Evolutionary conservation across 306 rosid genomes (phyloP).

Genomic region (Ormosia semicastrata): DNA sequence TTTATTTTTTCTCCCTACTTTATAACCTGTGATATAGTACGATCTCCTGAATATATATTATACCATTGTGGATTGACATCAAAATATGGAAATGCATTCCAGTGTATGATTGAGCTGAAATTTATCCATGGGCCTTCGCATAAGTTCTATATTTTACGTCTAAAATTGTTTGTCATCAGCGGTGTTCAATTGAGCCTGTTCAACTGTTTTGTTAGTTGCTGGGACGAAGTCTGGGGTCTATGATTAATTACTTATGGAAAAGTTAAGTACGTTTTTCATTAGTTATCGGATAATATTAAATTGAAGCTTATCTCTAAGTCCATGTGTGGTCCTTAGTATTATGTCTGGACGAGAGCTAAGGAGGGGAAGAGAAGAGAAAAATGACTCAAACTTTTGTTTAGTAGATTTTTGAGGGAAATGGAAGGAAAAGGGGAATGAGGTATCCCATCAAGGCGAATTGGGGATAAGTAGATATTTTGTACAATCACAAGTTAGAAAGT

Average conservation of each 20-base stretch:
- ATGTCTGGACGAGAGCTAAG: too few species aligned
- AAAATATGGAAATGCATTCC: slow-evolving; percentile 45
- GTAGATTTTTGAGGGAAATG: neutral
- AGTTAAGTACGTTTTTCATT: neutral
- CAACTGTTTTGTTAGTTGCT: neutral
- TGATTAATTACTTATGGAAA: neutral
- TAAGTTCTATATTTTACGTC: slow-evolving; percentile 23
- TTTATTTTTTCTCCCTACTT: neutral
- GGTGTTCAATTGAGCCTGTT: neutral
- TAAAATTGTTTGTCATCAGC: neutral
- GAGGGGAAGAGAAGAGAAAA: neutral
- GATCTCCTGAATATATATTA: slow-evolving; percentile 26
- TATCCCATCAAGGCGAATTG: neutral
- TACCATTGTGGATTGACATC: slow-evolving; percentile 39
- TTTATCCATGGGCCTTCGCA: slow-evolving; percentile 35
- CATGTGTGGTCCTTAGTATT: too few species aligned
- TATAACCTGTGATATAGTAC: slow-evolving; percentile 32
- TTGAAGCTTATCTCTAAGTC: too few species aligned
- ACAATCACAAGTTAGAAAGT: neutral
- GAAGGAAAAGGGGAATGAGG: neutral
- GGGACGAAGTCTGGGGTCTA: neutral
- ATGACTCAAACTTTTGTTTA: neutral
- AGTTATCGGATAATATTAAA: neutral
- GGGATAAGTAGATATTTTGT: neutral
- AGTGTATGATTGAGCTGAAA: slow-evolving; percentile 26